Evolutionary conservation across 768 basidiomycete genomes (phyloP), one percentile per base, ranked within the genome.

Genomic region (Collybia sordida): DNA sequence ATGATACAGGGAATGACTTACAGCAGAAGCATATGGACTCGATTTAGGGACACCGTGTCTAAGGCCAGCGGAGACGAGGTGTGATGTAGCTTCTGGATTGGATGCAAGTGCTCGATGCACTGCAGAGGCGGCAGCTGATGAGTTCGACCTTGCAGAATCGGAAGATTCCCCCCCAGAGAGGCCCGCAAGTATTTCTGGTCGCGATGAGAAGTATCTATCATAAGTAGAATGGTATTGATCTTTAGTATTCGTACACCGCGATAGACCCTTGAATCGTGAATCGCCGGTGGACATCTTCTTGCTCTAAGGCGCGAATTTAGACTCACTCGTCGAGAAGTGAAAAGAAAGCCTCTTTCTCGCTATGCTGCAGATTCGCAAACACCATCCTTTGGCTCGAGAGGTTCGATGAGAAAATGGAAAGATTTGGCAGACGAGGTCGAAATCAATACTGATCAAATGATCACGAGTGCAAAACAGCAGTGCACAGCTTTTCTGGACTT

Each of bases 311-410:
- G 39, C 25, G 7, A 39, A 34, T 45, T 3, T 41, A 46, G 25
- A 66, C 75, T 69, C 65, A 90, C 90, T 92, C 90, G 63, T 92
- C 90, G 28, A 92, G 72, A 19, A 92, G 77, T 24, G 78, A 74
- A 61, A 92, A 92, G 67, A 92, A 91, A 12, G 90, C 89, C 47
- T 87, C 80, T 64, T 91, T 91, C 65, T 92, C 90, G 55, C 82
- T 69, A 44, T 68, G 52, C 17, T 80, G 72, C 40, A 92, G 77
- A 56, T 79, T 85, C 48, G 87, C 63, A 60, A 92, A 92, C 36
- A 85, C 86, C 88, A 90, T 90, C n/a, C n/a, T 27, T 53, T 60
- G 24, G 14, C 21, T 27, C 15, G 15, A 14, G 41, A 22, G 24
- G 24, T n/a, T 23, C 42, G 24, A 27, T 27, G 25, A n/a, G n/a